Evolutionary conservation across 1,284 basidiomycete species (phyloP).

Genomic region (Inonotus obliquus): DNA sequence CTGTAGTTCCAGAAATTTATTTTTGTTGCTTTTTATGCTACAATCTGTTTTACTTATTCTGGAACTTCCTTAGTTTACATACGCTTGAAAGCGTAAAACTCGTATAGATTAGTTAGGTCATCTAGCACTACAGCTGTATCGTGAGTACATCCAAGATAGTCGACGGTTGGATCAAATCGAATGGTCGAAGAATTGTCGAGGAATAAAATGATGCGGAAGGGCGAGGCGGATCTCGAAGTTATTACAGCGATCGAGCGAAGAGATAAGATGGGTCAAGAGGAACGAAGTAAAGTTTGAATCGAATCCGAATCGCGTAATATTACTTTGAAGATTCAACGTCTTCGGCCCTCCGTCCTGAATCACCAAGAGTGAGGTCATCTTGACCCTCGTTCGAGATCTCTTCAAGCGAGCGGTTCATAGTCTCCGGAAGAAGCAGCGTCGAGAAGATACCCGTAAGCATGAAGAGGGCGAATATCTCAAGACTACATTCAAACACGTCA

Average conservation of each 20-base stretch:
- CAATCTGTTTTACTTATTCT: no score
- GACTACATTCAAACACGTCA: conserved; percentile 23
- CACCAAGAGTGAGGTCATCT: conserved; percentile 37
- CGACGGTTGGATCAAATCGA: no score
- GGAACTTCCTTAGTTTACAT: no score
- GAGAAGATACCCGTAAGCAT: conserved; percentile 59
- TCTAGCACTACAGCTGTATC: background rate
- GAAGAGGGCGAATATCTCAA: conserved; percentile 52
- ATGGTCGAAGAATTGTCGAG: no score
- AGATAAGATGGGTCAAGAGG: background rate
- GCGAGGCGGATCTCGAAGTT: no score
- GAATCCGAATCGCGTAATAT: background rate
- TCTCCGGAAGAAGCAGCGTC: conserved; percentile 60
- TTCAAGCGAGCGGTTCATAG: conserved; percentile 52
- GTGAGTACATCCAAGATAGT: background rate
- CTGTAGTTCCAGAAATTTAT: no score
- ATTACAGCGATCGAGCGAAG: no score
- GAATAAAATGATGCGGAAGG: no score
- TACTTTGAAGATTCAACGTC: background rate
- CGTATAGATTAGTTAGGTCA: background rate
- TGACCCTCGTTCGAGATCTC: conserved; percentile 52
- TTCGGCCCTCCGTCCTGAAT: background rate
- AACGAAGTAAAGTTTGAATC: background rate
- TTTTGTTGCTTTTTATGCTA: no score
- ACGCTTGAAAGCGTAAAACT: no score